Percentiles rank a stretch among this genome's conserved stretches.
phyloP scores from a whole-genome alignment of 2,329 filamentous ascomycete species.

The Alternaria postmessia region DNA sequence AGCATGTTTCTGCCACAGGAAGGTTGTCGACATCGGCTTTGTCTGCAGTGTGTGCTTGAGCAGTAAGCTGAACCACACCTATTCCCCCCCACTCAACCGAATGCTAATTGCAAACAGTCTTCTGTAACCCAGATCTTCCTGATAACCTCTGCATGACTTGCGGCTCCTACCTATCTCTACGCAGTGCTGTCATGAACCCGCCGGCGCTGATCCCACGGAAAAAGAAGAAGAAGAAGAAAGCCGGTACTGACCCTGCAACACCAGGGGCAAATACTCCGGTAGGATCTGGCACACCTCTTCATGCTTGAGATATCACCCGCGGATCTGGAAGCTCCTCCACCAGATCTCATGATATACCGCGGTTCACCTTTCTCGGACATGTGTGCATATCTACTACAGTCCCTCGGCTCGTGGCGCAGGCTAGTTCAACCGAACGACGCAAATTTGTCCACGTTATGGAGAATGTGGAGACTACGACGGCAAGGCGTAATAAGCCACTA shows the following conservation, averaged over 20 bases:
- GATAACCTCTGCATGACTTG: constrained; percentile 50
- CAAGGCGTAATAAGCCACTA: constrained; percentile 3
- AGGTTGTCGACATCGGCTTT: constrained; percentile 89
- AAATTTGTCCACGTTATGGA: constrained; percentile 3
- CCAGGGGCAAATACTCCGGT: constrained; percentile 44
- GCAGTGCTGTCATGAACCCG: constrained; percentile 41
- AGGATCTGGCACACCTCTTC: constrained; percentile 45
- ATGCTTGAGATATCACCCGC: constrained; percentile 29
- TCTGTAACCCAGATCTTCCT: constrained; percentile 46
- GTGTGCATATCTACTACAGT: constrained; percentile 15
- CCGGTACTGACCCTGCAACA: constrained; percentile 44
- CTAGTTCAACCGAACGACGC: constrained; percentile 7
- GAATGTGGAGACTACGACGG: constrained; percentile 6
- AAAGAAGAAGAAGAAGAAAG: constrained; percentile 52
- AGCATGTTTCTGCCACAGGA: constrained; percentile 96
- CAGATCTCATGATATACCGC: constrained; percentile 5
- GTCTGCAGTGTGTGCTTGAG: constrained; percentile 96
- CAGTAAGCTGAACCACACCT: constrained; percentile 59
- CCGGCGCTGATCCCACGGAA: constrained; percentile 49
- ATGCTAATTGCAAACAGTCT: constrained; percentile 37
- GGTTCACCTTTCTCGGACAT: constrained; percentile 3
- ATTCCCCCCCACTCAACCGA: not conserved
- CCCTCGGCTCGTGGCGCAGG: constrained; percentile 4
- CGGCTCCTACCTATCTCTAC: constrained; percentile 50
- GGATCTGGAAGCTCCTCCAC: not conserved